A percentile compares a stretch with the other conserved stretches of the same genome.
These are phyloP conservation scores for Aspergillus bridgeri DNA, from an alignment of 495 filamentous ascomycete genomes.

Conservation along the genomic window DNA sequence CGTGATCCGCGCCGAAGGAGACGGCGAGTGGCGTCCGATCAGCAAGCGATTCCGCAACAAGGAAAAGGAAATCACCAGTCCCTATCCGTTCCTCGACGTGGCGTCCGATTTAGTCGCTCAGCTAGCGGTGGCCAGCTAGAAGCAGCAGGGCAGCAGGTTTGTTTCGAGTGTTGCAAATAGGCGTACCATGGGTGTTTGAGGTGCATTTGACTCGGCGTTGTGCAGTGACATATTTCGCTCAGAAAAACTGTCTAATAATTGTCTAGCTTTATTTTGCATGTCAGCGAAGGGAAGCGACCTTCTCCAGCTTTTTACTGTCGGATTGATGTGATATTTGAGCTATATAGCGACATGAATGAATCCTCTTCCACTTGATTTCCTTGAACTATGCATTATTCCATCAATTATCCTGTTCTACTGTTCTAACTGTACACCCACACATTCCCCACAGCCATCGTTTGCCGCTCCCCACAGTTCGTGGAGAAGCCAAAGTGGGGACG, in stretches of 20 bases:
- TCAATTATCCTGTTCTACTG: too few relatives aligned
- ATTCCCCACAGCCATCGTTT: not conserved
- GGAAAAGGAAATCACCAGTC: slow-evolving; percentile 54
- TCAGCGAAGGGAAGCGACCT: not conserved
- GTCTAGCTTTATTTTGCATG: not conserved
- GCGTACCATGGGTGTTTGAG: not conserved
- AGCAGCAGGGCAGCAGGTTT: not conserved
- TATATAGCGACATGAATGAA: not conserved
- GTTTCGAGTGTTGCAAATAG: not conserved
- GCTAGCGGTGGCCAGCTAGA: slow-evolving; percentile 45
- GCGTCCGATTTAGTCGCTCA: slow-evolving; percentile 53
- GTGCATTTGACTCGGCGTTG: not conserved
- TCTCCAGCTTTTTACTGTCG: not conserved
- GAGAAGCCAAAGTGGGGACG: not conserved
- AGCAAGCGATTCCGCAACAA: slow-evolving; percentile 48
- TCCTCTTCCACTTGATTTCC: not conserved
- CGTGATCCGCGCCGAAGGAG: slow-evolving; percentile 49
- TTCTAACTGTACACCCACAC: too few relatives aligned
- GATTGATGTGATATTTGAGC: not conserved
- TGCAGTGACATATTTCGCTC: not conserved
- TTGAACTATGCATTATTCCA: too few relatives aligned
- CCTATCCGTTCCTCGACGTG: slow-evolving; percentile 55
- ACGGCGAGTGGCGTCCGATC: slow-evolving; percentile 44
- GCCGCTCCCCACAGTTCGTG: not conserved
- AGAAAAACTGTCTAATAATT: not conserved